Base-by-base conservation (phyloP, 257 asterid genomes). In the Orobanche coerulescens region DNA sequence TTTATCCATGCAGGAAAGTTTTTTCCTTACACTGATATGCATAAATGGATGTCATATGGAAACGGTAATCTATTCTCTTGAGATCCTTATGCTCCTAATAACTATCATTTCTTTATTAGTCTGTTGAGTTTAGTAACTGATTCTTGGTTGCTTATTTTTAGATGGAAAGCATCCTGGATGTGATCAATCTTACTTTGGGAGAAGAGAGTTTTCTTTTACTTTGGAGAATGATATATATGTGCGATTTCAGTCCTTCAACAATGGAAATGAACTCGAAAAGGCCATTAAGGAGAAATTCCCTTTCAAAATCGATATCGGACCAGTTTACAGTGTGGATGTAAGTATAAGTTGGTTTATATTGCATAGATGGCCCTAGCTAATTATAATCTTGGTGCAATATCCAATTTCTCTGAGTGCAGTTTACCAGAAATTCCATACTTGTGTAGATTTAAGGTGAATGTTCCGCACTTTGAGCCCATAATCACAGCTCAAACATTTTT, bases 101-200 rank as follows among this genome's bases (percentile, higher is more conserved):
- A 25, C 48, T 43, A 31, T 2, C 14, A 1, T 61, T 42, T 50
- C 34, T 15, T 42, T 63, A 58, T 74, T 36, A 3, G 40, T 52
- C 16, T 33, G 48, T 42, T 47, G 47, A 16, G 19, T 58, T 26
- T 22, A 51, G 12, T 71, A 51, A 40, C 39, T 65, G 2, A 3
- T 47, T 60, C 34, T 74, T 64, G 50, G 26, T 61, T 67, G 39
- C n/a, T 59, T 30, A 47, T 33, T 51, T 60, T 19, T 72, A 92
- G 96, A 92, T 75, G 95, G 96, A 66, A 92, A 81, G 67, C 98
- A 92, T 74, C 96, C 98, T 28, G 98, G 98, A 5, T 92, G 98
- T 73, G 96, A 88, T 67, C 81, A 73, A 19, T 92, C 98, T 61
- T 92, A 84, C 74, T 81, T 82, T 51, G 94, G 95, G 13, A 73